These are phyloP conservation scores for Candida pseudofarinosa DNA, from an alignment of 805 yeast species.

Conservation along the genomic window DNA sequence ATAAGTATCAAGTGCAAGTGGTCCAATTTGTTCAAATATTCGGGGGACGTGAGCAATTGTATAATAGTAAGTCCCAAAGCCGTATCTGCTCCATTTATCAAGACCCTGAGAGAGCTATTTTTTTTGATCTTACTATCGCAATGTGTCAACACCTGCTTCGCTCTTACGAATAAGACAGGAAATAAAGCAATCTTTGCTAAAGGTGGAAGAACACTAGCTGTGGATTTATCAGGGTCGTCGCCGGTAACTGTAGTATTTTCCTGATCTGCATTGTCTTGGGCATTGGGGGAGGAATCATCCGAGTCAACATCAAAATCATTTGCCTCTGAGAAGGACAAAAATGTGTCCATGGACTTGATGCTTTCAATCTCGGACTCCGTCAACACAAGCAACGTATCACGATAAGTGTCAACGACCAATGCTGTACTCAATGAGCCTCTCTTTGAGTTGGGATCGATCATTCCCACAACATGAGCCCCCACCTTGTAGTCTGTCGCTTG, in stretches of 20 bases:
- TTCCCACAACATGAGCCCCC: slow-evolving; percentile 68
- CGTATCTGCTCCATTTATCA: slow-evolving; percentile 44
- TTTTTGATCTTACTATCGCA: slow-evolving; percentile 13
- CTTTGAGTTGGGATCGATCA: slow-evolving; percentile 47
- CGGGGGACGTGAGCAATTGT: slow-evolving; percentile 28
- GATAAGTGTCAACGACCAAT: slow-evolving; percentile 48
- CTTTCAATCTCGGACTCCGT: slow-evolving; percentile 18
- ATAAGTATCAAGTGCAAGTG: slow-evolving; percentile 28
- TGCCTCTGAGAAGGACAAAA: slow-evolving; percentile 13
- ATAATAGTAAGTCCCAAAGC: slow-evolving; percentile 31
- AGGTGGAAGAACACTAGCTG: slow-evolving; percentile 19
- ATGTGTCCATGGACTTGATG: slow-evolving; percentile 20
- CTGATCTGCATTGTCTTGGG: neutral
- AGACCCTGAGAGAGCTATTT: slow-evolving; percentile 21
- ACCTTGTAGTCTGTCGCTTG: slow-evolving; percentile 29
- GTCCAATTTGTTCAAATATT: slow-evolving; percentile 18
- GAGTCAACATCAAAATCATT: slow-evolving; percentile 14
- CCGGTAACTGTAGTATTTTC: slow-evolving; percentile 2
- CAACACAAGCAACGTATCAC: slow-evolving; percentile 37
- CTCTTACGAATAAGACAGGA: slow-evolving; percentile 33
- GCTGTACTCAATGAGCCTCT: slow-evolving; percentile 59
- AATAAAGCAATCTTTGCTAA: slow-evolving; percentile 31
- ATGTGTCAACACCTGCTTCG: slow-evolving; percentile 31
- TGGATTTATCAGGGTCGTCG: neutral
- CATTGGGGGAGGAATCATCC: neutral